Conservation (phyloP, 2,329 filamentous ascomycete genomes). For the Paracamarosporium sp. region DNA sequence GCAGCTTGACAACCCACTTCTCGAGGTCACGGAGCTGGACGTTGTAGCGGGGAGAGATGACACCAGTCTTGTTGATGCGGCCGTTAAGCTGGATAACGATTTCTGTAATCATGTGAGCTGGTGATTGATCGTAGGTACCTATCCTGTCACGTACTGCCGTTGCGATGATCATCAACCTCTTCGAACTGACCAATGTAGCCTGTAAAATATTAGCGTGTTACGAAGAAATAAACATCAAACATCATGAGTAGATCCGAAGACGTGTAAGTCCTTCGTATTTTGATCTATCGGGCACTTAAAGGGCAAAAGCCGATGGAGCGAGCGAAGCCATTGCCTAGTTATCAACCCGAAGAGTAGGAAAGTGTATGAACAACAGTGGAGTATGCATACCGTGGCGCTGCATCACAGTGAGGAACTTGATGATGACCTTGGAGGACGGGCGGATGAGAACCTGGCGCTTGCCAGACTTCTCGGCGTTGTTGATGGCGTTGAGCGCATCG, state of each 20-base stretch:
- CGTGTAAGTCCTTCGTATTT: conserved; percentile 94
- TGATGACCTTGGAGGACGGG: conserved; percentile 99
- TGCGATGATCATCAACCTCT: conserved; percentile 99
- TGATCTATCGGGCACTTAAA: conserved; percentile 99
- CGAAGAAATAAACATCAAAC: conserved; percentile 93
- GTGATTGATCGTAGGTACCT: too few species aligned
- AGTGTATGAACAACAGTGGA: conserved; percentile 18
- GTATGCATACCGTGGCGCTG: conserved; percentile 92
- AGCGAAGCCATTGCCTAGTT: conserved; percentile 98
- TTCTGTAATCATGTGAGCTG: too few species aligned
- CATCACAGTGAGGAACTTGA: conserved; percentile 99
- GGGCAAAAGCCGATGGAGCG: conserved; percentile 85
- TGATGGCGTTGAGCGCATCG: conserved; percentile 98
- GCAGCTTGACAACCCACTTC: conserved; percentile 99
- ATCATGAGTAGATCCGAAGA: conserved; percentile 78
- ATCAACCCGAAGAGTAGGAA: conserved; percentile 83
- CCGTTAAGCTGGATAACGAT: conserved; percentile 98
- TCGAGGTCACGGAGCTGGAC: conserved; percentile 96
- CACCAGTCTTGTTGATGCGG: conserved; percentile 95
- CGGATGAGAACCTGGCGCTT: conserved; percentile 99
- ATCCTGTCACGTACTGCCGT: too few species aligned
- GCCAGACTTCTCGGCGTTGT: conserved; percentile 99
- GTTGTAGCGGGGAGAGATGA: conserved; percentile 99
- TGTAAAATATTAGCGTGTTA: conserved; percentile 77
- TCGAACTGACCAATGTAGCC: conserved; percentile 99